phyloP scores from a whole-genome alignment of 805 yeast genomes.

The Lachancea sp. region DNA sequence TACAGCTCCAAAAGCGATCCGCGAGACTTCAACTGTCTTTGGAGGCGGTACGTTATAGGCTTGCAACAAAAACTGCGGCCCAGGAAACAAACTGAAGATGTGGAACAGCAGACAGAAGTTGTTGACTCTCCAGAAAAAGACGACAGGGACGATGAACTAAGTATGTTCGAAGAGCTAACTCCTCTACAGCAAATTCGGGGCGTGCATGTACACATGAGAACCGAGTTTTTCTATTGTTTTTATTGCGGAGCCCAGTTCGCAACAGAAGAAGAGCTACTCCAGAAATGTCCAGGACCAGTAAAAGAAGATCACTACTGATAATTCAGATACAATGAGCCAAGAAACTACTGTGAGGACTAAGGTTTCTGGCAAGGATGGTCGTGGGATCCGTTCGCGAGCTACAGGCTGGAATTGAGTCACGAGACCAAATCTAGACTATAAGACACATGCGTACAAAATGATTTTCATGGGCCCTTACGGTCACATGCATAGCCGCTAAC shows the following conservation, averaged over 20 bases:
- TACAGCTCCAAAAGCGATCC: constrained; percentile 23
- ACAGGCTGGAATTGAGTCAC: too few species aligned
- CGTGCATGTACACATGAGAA: constrained; percentile 37
- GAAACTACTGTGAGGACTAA: too few species aligned
- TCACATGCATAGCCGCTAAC: too few species aligned
- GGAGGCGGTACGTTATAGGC: constrained; percentile 35
- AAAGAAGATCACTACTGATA: constrained; percentile 38
- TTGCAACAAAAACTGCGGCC: constrained; percentile 8
- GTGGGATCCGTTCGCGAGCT: too few species aligned
- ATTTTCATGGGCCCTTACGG: too few species aligned
- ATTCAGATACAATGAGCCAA: background rate
- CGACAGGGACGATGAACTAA: too few species aligned
- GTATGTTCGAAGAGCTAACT: constrained; percentile 23
- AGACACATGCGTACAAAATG: too few species aligned
- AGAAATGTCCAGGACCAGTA: constrained; percentile 44
- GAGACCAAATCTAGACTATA: too few species aligned
- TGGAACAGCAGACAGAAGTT: background rate
- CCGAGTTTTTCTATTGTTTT: constrained; percentile 40
- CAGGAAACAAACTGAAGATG: background rate
- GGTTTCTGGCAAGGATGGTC: too few species aligned
- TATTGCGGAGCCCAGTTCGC: constrained; percentile 43
- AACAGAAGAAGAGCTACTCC: constrained; percentile 34
- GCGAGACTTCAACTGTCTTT: constrained; percentile 35
- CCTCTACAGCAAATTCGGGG: constrained; percentile 28
- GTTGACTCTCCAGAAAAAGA: too few species aligned